Conservation (phyloP, 495 filamentous ascomycete species). For the Podospora didyma region DNA sequence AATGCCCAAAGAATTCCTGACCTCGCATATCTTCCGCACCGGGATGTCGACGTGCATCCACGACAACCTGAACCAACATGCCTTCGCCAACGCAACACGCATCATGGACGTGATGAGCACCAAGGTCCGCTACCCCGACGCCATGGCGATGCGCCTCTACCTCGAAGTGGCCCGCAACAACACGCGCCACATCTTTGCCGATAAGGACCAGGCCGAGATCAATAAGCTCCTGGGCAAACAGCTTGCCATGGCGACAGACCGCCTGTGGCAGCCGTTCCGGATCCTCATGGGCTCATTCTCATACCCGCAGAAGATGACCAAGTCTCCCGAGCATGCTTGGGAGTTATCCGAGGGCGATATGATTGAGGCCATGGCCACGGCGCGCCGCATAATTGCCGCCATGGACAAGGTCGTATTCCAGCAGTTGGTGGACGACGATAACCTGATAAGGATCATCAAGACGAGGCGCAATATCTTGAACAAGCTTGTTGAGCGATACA, state of each 20-base stretch:
- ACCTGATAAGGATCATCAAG: constrained; percentile 15
- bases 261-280: constrained; percentile 36
- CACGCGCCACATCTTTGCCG: constrained; percentile 18
- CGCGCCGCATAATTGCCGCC: constrained; percentile 37
- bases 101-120: constrained; percentile 55
- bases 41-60: constrained; percentile 65
- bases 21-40: constrained; percentile 59
- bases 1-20: constrained; percentile 38
- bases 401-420: constrained; percentile 30
- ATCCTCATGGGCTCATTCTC: constrained; percentile 21
- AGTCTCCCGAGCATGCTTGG: constrained; percentile 10
- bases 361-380: constrained; percentile 34
- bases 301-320: constrained; percentile 13
- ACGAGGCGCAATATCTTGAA: constrained; percentile 27
- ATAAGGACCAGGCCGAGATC: constrained; percentile 4
- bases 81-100: constrained; percentile 52
- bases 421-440: constrained; percentile 14
- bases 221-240: constrained; percentile 30
- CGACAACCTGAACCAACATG: constrained; percentile 65
- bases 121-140: constrained; percentile 39
- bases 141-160: constrained; percentile 34
- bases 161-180: constrained; percentile 35
- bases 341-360: constrained; percentile 11
- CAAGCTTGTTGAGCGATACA: constrained; percentile 24
- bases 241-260: constrained; percentile 31